Evolutionary conservation across 768 basidiomycete genomes (phyloP).

Genomic region (Auricularia cornea): DNA sequence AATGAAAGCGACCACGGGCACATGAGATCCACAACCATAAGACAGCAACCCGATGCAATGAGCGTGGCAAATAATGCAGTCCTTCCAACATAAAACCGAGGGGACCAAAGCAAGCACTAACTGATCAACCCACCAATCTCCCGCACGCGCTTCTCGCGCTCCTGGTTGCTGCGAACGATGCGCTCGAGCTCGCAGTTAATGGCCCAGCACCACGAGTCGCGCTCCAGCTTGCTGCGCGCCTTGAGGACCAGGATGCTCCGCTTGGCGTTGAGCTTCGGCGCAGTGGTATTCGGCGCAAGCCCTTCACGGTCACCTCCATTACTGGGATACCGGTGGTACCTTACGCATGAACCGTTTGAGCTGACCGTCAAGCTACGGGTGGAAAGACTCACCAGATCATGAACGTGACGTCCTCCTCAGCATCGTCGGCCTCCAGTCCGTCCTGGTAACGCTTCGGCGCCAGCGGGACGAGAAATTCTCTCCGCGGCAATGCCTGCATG

Average conservation of each 20-base stretch:
- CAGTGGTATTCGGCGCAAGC: slow-evolving; percentile 3
- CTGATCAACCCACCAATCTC: slow-evolving; percentile 50
- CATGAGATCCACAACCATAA: not conserved
- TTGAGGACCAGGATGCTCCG: slow-evolving; percentile 58
- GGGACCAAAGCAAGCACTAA: not conserved
- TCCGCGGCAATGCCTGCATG: slow-evolving; percentile 46
- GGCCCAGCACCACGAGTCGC: slow-evolving; percentile 94
- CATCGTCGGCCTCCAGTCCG: slow-evolving; percentile 80
- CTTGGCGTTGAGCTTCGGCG: slow-evolving; percentile 50
- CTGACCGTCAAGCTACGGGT: not conserved
- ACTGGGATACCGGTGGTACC: slow-evolving; percentile 12
- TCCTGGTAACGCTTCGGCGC: slow-evolving; percentile 72
- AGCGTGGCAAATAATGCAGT: not conserved
- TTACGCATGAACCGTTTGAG: slow-evolving; percentile 18
- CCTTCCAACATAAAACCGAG: too few relatives aligned
- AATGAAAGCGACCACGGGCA: not conserved
- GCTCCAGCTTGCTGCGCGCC: slow-evolving; percentile 75
- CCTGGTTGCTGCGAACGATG: slow-evolving; percentile 49
- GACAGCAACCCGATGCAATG: not conserved
- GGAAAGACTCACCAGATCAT: slow-evolving; percentile 64
- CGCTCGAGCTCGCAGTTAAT: slow-evolving; percentile 86
- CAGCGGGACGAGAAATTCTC: slow-evolving; percentile 43
- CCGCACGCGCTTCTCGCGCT: slow-evolving; percentile 58
- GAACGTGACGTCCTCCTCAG: slow-evolving; percentile 82
- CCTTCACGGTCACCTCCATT: not conserved